phyloP scores from a whole-genome alignment of 768 basidiomycete genomes.

The Pleurotus salmoneostramineus region DNA sequence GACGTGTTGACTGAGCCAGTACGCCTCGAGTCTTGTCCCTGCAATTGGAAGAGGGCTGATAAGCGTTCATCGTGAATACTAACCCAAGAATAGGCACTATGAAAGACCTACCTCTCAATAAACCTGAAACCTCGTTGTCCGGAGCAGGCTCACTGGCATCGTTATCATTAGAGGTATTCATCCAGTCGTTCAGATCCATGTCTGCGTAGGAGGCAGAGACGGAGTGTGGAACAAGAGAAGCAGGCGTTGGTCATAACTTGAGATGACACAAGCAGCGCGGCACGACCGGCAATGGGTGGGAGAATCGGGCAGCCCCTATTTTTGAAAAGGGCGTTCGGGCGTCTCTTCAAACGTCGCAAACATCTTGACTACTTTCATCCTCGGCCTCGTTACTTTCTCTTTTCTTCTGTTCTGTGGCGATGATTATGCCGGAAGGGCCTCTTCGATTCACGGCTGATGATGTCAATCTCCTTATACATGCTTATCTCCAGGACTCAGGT shows the following conservation, averaged over 20 bases:
- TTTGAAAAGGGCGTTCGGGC: not conserved
- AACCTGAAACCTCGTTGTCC: not conserved
- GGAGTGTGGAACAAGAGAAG: not conserved
- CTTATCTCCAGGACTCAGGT: conserved; percentile 85
- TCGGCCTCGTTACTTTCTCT: not conserved
- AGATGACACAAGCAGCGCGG: conserved; percentile 1
- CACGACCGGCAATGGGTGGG: not conserved
- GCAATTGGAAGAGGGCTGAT: not conserved
- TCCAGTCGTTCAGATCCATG: conserved; percentile 25
- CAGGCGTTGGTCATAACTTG: not conserved
- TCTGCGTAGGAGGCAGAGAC: not conserved
- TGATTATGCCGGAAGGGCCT: conserved; percentile 35
- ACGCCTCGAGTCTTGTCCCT: not conserved
- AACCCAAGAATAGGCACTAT: not conserved
- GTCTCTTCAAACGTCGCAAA: not conserved
- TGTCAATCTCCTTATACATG: conserved; percentile 80
- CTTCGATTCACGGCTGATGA: conserved; percentile 76
- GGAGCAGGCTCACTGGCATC: conserved; percentile 10
- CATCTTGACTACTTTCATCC: not conserved
- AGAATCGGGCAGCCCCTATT: conserved; percentile 2
- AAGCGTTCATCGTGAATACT: not conserved
- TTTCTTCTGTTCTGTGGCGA: not conserved
- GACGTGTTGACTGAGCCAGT: not conserved
- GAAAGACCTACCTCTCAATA: conserved; percentile 1
- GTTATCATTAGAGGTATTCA: conserved; percentile 17